Evolutionary conservation across 371 early-diverging fungal genomes (phyloP).

Genomic region (Rhizopus sp.): DNA sequence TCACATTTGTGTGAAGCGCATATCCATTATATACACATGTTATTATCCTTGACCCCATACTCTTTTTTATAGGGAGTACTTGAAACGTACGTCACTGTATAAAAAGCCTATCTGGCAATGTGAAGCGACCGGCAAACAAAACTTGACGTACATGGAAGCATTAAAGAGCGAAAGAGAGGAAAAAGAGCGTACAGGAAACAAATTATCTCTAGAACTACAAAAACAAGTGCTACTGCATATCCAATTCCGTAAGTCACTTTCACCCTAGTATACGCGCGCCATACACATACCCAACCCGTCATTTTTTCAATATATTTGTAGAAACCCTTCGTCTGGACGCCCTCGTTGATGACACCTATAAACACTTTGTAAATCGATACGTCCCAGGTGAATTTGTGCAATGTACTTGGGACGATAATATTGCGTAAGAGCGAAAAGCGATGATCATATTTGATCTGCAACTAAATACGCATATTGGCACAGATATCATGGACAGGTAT

Average conservation of each 20-base stretch:
- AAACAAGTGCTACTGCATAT: constrained; percentile 63
- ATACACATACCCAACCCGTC: not conserved
- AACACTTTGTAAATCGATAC: constrained; percentile 49
- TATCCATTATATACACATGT: not conserved
- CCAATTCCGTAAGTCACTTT: constrained; percentile 64
- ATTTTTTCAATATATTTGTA: constrained; percentile 9
- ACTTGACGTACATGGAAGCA: constrained; percentile 81
- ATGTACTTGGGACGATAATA: constrained; percentile 53
- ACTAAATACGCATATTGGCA: not conserved
- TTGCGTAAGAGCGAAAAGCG: constrained; percentile 26
- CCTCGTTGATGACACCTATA: constrained; percentile 55
- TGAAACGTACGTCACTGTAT: constrained; percentile 68
- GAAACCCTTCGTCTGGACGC: constrained; percentile 57
- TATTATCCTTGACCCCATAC: constrained; percentile 8
- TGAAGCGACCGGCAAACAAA: constrained; percentile 70
- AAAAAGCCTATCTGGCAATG: constrained; percentile 80
- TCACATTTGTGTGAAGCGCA: not conserved
- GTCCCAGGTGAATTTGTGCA: constrained; percentile 49
- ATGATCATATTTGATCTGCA: not conserved
- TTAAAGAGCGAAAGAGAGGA: constrained; percentile 71
- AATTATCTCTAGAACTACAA: constrained; percentile 69
- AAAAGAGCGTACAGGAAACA: constrained; percentile 55
- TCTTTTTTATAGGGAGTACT: constrained; percentile 64
- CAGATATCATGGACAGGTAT: constrained; percentile 43
- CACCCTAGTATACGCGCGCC: too few species aligned